Evolutionary conservation across 768 basidiomycete genomes (phyloP).

Genomic region (Filobasidium wieringae): DNA sequence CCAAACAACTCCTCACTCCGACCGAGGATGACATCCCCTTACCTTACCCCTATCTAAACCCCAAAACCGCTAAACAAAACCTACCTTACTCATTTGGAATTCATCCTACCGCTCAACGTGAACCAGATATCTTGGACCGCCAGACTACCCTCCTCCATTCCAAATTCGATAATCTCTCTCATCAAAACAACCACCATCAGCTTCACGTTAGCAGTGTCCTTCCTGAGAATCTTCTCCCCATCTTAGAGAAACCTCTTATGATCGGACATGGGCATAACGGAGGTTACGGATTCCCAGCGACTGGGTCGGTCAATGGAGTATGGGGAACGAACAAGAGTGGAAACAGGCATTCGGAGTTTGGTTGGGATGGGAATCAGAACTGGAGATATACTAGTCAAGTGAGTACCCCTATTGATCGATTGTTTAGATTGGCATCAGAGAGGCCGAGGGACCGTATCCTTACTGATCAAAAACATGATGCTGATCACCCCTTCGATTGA

Average conservation of each 20-base stretch:
- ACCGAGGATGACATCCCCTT: background rate
- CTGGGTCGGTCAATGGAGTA: background rate
- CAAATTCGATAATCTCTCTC: background rate
- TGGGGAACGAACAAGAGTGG: conserved; percentile 18
- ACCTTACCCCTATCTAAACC: background rate
- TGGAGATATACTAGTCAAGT: conserved; percentile 47
- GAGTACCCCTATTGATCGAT: too few relatives aligned
- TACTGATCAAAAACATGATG: too few relatives aligned
- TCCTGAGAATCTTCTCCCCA: conserved; percentile 6
- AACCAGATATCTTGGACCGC: background rate
- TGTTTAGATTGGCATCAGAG: too few relatives aligned
- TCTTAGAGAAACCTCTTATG: conserved; percentile 10
- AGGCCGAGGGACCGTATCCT: too few relatives aligned
- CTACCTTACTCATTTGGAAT: background rate
- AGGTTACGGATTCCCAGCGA: background rate
- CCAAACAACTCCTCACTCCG: background rate
- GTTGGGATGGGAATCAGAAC: conserved; percentile 68
- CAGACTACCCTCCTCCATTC: background rate
- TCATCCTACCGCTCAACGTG: background rate
- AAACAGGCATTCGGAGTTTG: conserved; percentile 65
- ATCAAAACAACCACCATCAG: background rate
- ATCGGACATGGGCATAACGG: background rate
- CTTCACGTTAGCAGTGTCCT: background rate
- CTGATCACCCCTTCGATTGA: too few relatives aligned
- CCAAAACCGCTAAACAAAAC: background rate